Percentiles rank a stretch among this genome's conserved stretches.
Conservation (phyloP, 495 filamentous ascomycete genomes). For the Penicillium canariense region DNA sequence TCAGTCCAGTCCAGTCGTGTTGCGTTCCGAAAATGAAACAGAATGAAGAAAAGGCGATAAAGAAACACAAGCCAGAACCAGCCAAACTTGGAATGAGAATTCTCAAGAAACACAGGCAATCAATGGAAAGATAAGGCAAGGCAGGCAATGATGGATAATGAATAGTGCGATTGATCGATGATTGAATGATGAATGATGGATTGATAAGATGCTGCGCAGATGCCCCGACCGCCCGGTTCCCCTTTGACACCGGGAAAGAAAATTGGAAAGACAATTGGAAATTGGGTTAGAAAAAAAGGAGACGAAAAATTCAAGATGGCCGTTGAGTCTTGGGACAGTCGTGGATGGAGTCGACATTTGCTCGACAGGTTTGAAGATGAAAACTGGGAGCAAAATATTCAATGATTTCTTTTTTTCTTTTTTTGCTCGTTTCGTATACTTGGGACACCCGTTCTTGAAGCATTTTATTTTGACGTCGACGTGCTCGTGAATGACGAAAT, state of each 20-base stretch:
- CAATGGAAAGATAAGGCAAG: background rate
- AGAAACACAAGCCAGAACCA: background rate
- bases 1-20: background rate
- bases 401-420: background rate
- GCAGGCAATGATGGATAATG: background rate
- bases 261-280: constrained; percentile 25
- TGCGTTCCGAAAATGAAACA: background rate
- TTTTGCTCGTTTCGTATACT: background rate
- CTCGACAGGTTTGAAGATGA: background rate
- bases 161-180: background rate
- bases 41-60: background rate
- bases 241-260: constrained; percentile 13
- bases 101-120: background rate
- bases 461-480: background rate
- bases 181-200: constrained; percentile 7
- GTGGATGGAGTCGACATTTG: constrained; percentile 4
- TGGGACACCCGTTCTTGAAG: background rate
- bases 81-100: background rate
- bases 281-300: constrained; percentile 13
- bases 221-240: constrained; percentile 1
- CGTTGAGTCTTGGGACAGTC: constrained; percentile 6
- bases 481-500: background rate
- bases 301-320: constrained; percentile 17
- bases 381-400: background rate
- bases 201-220: constrained; percentile 10